Conservation (phyloP, 139 green algal species). For the Trebouxia sp. region DNA sequence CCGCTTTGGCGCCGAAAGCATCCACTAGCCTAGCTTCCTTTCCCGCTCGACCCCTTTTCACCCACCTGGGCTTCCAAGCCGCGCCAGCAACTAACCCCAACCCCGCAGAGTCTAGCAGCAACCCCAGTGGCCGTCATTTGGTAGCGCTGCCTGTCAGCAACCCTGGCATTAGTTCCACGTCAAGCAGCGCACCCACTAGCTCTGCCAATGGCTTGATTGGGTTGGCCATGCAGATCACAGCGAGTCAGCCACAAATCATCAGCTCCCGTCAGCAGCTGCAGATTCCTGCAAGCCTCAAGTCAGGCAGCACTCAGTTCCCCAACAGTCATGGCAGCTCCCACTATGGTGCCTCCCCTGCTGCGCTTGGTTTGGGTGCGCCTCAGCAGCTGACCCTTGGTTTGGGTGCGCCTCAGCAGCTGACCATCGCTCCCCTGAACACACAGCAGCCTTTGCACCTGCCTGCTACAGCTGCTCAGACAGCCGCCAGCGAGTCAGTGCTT, state of each 20-base stretch:
- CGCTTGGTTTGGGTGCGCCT: not conserved
- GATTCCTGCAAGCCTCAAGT: not conserved
- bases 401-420: not conserved
- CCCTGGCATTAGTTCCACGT: not conserved
- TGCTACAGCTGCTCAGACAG: conserved; percentile 4
- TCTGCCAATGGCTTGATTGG: conserved; percentile 9
- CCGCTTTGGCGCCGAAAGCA: not conserved
- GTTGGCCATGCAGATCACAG: conserved; percentile 20
- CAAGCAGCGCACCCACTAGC: not conserved
- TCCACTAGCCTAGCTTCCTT: not conserved
- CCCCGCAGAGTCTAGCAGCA: not conserved
- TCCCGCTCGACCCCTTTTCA: not conserved
- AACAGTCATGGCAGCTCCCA: conserved; percentile 7
- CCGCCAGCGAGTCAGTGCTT: not conserved
- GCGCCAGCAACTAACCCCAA: no score
- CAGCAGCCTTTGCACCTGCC: conserved; percentile 1
- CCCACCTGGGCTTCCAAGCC: conserved; percentile 8
- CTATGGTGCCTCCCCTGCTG: not conserved
- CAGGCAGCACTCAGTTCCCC: not conserved
- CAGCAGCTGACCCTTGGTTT: not conserved
- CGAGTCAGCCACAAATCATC: conserved; percentile 8
- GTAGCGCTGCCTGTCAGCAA: not conserved
- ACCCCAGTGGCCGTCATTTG: no score
- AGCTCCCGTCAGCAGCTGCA: not conserved
- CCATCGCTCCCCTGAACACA: conserved; percentile 9